Evolutionary conservation across 1,284 basidiomycete genomes (phyloP).

Genomic region (Cryptococcus floricola): DNA sequence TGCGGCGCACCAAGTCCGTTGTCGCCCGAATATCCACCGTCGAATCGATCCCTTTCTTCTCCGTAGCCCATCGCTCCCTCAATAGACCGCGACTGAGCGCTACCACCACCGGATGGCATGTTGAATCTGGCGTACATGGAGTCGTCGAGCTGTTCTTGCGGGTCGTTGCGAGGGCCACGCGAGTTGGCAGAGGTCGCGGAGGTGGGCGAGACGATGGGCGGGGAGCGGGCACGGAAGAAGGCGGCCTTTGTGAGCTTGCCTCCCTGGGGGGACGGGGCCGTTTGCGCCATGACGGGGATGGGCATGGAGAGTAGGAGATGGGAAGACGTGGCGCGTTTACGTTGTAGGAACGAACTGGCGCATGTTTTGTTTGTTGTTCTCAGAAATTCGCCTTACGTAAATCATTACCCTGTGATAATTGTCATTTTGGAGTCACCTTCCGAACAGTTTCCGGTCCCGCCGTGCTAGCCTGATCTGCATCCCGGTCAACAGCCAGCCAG

Average conservation of each 20-base stretch:
- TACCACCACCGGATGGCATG: slow-evolving; percentile 4
- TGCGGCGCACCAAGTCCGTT: neutral
- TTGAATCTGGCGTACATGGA: slow-evolving; percentile 10
- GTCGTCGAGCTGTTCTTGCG: slow-evolving; percentile 10
- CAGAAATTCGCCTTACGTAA: too few species aligned
- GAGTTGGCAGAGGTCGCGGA: neutral
- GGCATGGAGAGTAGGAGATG: too few species aligned
- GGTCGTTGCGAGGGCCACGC: neutral
- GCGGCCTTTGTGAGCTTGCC: slow-evolving; percentile 35
- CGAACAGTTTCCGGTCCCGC: too few species aligned
- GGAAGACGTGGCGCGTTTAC: too few species aligned
- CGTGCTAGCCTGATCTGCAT: too few species aligned
- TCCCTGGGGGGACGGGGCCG: neutral
- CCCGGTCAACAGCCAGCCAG: too few species aligned
- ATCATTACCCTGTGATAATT: too few species aligned
- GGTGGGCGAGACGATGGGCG: slow-evolving; percentile 18
- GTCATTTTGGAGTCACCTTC: too few species aligned
- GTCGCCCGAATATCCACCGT: neutral
- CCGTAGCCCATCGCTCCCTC: neutral
- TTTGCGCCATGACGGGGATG: too few species aligned
- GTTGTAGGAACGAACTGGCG: too few species aligned
- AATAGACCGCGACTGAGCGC: neutral
- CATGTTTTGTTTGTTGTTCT: too few species aligned
- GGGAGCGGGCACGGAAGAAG: slow-evolving; percentile 39
- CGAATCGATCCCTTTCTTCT: neutral